Evolutionary conservation across 805 yeast genomes (phyloP).

Genomic region (Metschnikowia kunwiensis): DNA sequence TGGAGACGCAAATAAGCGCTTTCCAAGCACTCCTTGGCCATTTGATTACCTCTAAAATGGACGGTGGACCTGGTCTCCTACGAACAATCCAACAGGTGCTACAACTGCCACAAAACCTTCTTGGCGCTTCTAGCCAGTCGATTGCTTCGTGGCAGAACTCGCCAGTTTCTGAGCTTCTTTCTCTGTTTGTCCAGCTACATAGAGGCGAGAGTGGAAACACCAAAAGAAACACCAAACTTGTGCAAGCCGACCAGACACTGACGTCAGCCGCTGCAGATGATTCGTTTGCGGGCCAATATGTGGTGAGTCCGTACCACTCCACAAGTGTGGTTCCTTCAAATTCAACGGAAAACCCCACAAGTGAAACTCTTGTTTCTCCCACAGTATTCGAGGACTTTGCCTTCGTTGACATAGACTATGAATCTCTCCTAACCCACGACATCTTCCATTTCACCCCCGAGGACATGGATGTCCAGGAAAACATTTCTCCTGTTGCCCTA

Average conservation of each 20-base stretch:
- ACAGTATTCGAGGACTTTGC: constrained; percentile 3
- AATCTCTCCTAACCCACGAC: constrained; percentile 15
- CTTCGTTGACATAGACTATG: constrained; percentile 3
- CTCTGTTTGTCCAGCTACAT: not conserved
- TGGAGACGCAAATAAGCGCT: constrained; percentile 19
- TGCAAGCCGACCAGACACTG: too few relatives aligned
- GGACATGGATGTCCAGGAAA: constrained; percentile 12
- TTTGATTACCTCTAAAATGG: constrained; percentile 1
- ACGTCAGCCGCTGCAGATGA: too few relatives aligned
- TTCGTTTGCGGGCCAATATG: not conserved
- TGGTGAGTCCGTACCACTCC: not conserved
- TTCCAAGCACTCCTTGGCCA: constrained; percentile 18
- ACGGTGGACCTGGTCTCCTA: constrained; percentile 2
- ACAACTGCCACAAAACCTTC: not conserved
- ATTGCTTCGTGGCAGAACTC: constrained; percentile 1
- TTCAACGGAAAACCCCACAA: not conserved
- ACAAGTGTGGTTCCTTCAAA: not conserved
- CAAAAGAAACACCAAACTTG: too few relatives aligned
- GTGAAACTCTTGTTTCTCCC: not conserved
- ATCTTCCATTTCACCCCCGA: constrained; percentile 19
- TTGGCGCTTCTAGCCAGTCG: not conserved
- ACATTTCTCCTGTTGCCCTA: constrained; percentile 20
- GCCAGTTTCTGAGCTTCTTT: not conserved
- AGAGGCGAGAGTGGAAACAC: too few relatives aligned
- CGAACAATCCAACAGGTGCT: not conserved